These are phyloP conservation scores for Tulasnella calospora DNA, from an alignment of 768 basidiomycete species.

Conservation along the genomic window DNA sequence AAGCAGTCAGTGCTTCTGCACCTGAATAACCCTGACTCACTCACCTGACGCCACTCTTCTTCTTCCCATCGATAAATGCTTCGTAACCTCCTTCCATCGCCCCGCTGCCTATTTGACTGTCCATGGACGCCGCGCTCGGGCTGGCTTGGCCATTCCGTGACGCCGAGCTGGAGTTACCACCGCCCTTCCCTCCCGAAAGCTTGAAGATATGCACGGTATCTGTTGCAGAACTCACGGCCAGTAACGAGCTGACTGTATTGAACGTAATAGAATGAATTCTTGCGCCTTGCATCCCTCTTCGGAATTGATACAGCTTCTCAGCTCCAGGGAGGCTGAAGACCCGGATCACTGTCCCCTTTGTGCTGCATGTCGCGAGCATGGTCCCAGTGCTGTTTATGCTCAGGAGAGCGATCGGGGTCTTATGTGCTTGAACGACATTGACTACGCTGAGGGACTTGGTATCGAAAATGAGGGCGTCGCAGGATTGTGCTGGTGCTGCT, in stretches of 20 bases:
- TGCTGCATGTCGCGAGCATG: conserved; percentile 85
- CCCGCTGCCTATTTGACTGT: conserved; percentile 53
- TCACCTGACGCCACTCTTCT: conserved; percentile 40
- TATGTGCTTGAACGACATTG: conserved; percentile 97
- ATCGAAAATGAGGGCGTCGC: conserved; percentile 92
- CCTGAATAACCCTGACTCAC: background rate
- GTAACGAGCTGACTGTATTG: conserved; percentile 73
- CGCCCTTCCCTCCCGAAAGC: conserved; percentile 43
- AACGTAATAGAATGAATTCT: conserved; percentile 82
- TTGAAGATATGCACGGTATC: conserved; percentile 98
- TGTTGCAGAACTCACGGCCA: conserved; percentile 86
- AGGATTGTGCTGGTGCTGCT: conserved; percentile 47
- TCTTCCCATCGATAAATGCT: conserved; percentile 73
- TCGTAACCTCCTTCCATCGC: conserved; percentile 77
- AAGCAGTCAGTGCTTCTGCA: background rate
- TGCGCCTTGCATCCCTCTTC: conserved; percentile 82
- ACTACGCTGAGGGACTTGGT: conserved; percentile 85
- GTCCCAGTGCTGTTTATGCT: conserved; percentile 82
- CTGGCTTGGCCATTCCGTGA: conserved; percentile 41
- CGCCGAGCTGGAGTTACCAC: conserved; percentile 18
- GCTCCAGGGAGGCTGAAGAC: conserved; percentile 89
- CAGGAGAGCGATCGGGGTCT: conserved; percentile 82
- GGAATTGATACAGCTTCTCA: conserved; percentile 92
- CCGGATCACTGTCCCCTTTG: conserved; percentile 95
- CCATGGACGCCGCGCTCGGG: conserved; percentile 56